Base-by-base conservation (phyloP, 768 basidiomycete genomes). In the Boletus reticulatus region DNA sequence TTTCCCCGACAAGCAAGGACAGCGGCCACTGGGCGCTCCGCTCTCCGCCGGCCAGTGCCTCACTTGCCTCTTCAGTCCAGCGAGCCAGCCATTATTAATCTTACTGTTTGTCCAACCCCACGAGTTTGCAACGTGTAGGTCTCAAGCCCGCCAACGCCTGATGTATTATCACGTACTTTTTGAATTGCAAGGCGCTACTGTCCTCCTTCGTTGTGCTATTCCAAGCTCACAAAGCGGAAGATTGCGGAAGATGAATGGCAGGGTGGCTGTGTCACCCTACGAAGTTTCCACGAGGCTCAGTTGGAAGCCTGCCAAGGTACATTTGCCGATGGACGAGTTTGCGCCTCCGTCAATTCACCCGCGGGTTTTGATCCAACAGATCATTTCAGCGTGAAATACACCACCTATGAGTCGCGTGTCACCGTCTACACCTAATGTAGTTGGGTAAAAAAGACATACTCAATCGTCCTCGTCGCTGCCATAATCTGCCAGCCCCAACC, bases 391-490 rank as follows among this genome's bases (percentile, higher is more conserved):
- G 31, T 24, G 53, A 36, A 43, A 59, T 41, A 59, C 32, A 52
- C 45, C 20, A 31, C 50, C 53, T 58, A 55, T 27, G 57, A 37
- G 20, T 20, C 8, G 29, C 45, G 45, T 48, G 51, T 43, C 47
- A 54, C 31, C 34, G 31, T 24, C 43, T 19, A 41, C n/a, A 17
- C 42, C 20, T 13, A n/a, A 55, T 27, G 52, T 55, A 52, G 36
- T 43, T 16, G 22, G 36, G 34, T 22, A 53, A 29, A 55, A 34
- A 43, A 20, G 8, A 59, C 52, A 22, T 36, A 63, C 53, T 67
- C 63, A 71, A 22, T 80, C 75, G n/a, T 82, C 82, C 2, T 75
- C 79, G 54, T 92, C 91, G 62, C 92, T 93, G 17, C 89, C 92
- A 67, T 94, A 94, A 52, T 81, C 88, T 16, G 72, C 87, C 24